Evolutionary conservation across 1,139 yeast species (phyloP).

Genomic region (Saccharomycopsis phalli): DNA sequence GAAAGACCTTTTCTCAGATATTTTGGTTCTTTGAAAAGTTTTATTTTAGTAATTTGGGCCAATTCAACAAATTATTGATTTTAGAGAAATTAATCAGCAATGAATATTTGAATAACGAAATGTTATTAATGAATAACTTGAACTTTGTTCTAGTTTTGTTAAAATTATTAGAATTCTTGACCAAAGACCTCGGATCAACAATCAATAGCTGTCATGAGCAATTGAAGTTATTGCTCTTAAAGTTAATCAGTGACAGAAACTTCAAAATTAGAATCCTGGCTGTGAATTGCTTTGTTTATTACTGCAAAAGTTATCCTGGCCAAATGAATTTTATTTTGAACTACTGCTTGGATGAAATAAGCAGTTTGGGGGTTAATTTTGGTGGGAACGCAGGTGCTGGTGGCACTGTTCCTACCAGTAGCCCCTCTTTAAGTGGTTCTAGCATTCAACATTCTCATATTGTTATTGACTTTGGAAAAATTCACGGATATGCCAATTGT

Average conservation of each 20-base stretch:
- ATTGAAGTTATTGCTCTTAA: slow-evolving; percentile 12
- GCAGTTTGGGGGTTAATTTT: slow-evolving; percentile 22
- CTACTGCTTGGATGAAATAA: slow-evolving; percentile 18
- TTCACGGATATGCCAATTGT: slow-evolving; percentile 34
- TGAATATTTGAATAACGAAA: slow-evolving; percentile 18
- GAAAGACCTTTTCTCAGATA: slow-evolving; percentile 16
- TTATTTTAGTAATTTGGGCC: slow-evolving; percentile 17
- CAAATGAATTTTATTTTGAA: slow-evolving; percentile 16
- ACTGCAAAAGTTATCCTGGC: slow-evolving; percentile 15
- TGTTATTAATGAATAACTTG: slow-evolving; percentile 18
- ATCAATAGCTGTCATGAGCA: slow-evolving; percentile 11
- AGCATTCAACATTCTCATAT: slow-evolving; percentile 29
- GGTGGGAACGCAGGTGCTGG: slow-evolving; percentile 1
- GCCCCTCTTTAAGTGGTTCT: slow-evolving; percentile 14
- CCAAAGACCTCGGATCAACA: slow-evolving; percentile 18
- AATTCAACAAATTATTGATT: slow-evolving; percentile 14
- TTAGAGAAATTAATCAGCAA: slow-evolving; percentile 14
- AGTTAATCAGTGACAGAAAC: slow-evolving; percentile 12
- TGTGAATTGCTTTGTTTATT: slow-evolving; percentile 14
- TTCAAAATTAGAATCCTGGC: slow-evolving; percentile 15
- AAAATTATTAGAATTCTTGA: slow-evolving; percentile 14
- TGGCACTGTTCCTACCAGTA: slow-evolving; percentile 22
- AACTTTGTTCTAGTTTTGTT: slow-evolving; percentile 23
- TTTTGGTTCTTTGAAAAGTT: slow-evolving; percentile 18
- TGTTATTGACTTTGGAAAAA: slow-evolving; percentile 28